These are phyloP conservation scores for Vicia sativa DNA, from an alignment of 306 rosid genomes.

Conservation along the genomic window DNA sequence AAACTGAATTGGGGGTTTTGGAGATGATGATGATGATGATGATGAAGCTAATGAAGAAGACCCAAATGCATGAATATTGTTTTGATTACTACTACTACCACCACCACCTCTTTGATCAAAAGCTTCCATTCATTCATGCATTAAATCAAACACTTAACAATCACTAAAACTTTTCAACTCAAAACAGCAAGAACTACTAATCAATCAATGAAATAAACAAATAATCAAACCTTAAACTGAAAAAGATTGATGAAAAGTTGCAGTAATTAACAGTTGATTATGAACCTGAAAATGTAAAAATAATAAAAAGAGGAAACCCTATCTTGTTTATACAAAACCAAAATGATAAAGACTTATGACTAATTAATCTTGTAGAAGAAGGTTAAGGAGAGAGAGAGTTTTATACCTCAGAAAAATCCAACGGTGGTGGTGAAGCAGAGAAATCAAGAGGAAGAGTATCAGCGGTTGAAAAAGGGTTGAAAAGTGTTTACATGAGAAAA, in stretches of 20 bases:
- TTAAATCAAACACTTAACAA: constrained; percentile 31
- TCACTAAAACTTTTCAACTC: constrained; percentile 20
- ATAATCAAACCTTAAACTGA: constrained; percentile 5
- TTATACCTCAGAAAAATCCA: background rate
- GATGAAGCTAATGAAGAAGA: constrained; percentile 7
- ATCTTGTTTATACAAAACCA: constrained; percentile 23
- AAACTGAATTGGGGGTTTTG: constrained; percentile 46
- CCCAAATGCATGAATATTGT: constrained; percentile 39
- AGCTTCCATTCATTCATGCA: constrained; percentile 65
- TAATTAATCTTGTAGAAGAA: constrained; percentile 9
- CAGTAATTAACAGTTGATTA: constrained; percentile 31
- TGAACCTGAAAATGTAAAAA: constrained; percentile 37
- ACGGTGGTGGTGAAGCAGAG: constrained; percentile 24
- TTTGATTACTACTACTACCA: constrained; percentile 39
- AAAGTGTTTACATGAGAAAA: constrained; percentile 23
- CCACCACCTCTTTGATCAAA: constrained; percentile 41
- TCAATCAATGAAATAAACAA: constrained; percentile 10
- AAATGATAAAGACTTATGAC: constrained; percentile 25
- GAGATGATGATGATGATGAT: background rate
- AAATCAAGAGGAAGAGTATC: background rate
- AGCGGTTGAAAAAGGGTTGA: constrained; percentile 32
- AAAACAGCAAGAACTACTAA: background rate
- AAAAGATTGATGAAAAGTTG: constrained; percentile 15
- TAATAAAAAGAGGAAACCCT: constrained; percentile 34
- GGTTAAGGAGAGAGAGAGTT: background rate